Percentiles rank a stretch among this genome's conserved stretches.
Conservation (phyloP, 495 filamentous ascomycete genomes). For the Lasiosphaeris hirsuta region DNA sequence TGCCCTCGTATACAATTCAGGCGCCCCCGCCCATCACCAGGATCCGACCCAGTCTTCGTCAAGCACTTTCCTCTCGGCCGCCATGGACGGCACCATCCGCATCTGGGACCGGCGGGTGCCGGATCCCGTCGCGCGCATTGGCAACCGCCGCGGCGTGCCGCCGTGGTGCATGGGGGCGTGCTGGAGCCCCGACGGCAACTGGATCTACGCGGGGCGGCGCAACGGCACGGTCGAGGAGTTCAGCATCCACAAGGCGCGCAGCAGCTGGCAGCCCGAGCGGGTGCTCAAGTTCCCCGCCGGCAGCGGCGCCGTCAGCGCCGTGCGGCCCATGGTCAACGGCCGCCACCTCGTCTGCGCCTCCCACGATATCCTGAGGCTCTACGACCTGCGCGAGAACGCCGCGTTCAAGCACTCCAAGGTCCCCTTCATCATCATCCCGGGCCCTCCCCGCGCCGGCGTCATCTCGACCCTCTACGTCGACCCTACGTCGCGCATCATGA, state of each 20-base stretch:
- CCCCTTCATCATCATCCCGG: conserved; percentile 91
- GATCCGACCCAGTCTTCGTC: conserved; percentile 51
- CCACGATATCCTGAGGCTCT: conserved; percentile 89
- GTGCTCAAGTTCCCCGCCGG: conserved; percentile 86
- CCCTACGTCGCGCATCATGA: conserved; percentile 82
- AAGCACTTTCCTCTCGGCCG: conserved; percentile 79
- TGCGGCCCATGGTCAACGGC: conserved; percentile 89
- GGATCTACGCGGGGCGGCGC: conserved; percentile 85
- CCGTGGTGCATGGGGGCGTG: conserved; percentile 99
- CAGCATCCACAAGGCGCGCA: conserved; percentile 76
- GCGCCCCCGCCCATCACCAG: conserved; percentile 25
- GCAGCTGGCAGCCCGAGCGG: conserved; percentile 61
- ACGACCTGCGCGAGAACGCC: conserved; percentile 73
- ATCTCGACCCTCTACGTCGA: conserved; percentile 82
- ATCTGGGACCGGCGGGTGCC: conserved; percentile 86
- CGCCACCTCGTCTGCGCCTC: conserved; percentile 92
- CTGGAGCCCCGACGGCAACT: conserved; percentile 95
- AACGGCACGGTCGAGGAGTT: conserved; percentile 97
- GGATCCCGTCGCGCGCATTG: conserved; percentile 74
- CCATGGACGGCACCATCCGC: conserved; percentile 82
- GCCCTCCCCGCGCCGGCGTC: conserved; percentile 82
- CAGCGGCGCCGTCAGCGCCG: conserved; percentile 80
- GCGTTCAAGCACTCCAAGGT: conserved; percentile 71
- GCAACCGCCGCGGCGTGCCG: conserved; percentile 65
- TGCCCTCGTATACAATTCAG: conserved; percentile 27